Evolutionary conservation across 306 rosid species (phyloP), one percentile per base, ranked within the genome.

Genomic region (Vigna hirtella): DNA sequence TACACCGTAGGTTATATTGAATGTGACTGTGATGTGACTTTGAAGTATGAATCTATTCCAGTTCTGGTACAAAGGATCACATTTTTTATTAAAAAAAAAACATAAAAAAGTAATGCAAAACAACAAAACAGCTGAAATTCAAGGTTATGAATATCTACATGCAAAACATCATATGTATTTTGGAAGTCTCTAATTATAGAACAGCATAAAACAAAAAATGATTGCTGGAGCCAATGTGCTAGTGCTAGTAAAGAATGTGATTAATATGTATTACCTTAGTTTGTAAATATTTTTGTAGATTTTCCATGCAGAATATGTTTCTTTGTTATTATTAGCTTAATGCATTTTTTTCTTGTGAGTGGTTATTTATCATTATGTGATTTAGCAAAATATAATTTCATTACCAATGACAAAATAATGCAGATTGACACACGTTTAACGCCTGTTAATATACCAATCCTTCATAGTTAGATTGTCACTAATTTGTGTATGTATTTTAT

Each of bases 21-120:
- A 38, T 76, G 18, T 65, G 64, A 65, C 40, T 30, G 34, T 30
- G 42, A 55, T 30, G 34, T 30, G 42, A 55, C 62, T 45, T 66
- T 40, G 12, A 7, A 52, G 18, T 15, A 40, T 72, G 18, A 59
- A 59, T 59, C 63, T 26, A 28, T 28, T 28, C 55, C 18, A 28
- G 18, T 79, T 40, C 49, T 17, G 68, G 18, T 48, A 42, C 65
- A 63, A 28, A 42, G 20, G 34, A 32, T 70, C 45, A 48, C 53
- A 12, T 66, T 47, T 66, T 45, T 43, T 13, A 36, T 22, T 12
- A 2, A 24, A 28, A 45, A 28, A 45, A 50, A 30, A 30, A 52
- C 18, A 26, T 12, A 28, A 28, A 16, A 8, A 50, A 16, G 58
- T 4, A n/a, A 51, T 51, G 45, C 63, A 70, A 51, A 51, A 17